Evolutionary conservation across 805 yeast species (phyloP).

Genomic region (Saccharomycopsis selenospora): DNA sequence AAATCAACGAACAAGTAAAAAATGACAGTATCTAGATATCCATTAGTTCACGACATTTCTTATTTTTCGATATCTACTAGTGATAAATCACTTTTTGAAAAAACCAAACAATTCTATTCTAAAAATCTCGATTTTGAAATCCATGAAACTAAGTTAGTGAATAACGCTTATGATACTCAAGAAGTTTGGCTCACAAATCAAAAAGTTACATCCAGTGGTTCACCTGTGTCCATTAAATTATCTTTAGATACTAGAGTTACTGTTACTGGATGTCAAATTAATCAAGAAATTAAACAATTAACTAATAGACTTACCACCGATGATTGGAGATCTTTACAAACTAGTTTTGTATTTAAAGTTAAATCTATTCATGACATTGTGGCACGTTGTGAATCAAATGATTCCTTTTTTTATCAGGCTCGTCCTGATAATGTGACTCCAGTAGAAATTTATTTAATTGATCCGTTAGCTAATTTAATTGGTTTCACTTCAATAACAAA

Average conservation of each 20-base stretch:
- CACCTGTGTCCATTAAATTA: constrained; percentile 27
- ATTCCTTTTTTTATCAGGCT: constrained; percentile 37
- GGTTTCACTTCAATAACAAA: constrained; percentile 67
- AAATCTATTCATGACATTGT: constrained; percentile 23
- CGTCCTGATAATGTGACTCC: constrained; percentile 72
- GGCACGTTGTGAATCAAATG: not conserved
- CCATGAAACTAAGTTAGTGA: constrained; percentile 24
- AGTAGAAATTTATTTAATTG: constrained; percentile 65
- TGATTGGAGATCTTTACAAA: constrained; percentile 46
- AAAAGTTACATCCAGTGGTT: constrained; percentile 17
- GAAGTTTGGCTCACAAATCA: constrained; percentile 25
- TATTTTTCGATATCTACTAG: constrained; percentile 48
- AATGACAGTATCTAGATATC: not conserved
- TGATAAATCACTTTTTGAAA: constrained; percentile 34
- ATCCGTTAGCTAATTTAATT: constrained; percentile 75
- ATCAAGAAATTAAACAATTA: constrained; percentile 24
- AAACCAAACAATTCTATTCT: constrained; percentile 52
- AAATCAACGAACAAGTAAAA: too few relatives aligned
- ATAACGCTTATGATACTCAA: constrained; percentile 20
- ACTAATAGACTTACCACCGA: constrained; percentile 26
- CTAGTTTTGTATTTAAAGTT: constrained; percentile 33
- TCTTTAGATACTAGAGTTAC: constrained; percentile 22
- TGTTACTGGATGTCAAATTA: constrained; percentile 23
- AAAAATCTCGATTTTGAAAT: constrained; percentile 33
- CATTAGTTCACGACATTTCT: constrained; percentile 47